These are phyloP conservation scores for Tulasnella sp. DNA, from an alignment of 768 basidiomycete species.

Conservation along the genomic window DNA sequence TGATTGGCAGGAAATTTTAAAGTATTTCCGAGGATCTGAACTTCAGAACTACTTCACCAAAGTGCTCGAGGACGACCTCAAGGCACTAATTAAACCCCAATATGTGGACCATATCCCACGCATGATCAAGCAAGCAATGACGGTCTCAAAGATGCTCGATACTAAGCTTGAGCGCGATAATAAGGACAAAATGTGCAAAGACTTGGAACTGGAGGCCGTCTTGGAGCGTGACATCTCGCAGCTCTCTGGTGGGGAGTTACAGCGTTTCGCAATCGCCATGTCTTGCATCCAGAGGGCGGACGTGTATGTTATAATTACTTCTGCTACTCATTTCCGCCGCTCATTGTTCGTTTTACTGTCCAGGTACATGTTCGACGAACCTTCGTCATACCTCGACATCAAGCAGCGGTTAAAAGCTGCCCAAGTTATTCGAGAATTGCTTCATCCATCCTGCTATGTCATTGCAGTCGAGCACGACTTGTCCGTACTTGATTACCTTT, in stretches of 20 bases:
- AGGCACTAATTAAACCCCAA: conserved; percentile 98
- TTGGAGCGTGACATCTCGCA: conserved; percentile 77
- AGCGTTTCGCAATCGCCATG: conserved; percentile 97
- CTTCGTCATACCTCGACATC: conserved; percentile 95
- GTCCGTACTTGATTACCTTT: conserved; percentile 95
- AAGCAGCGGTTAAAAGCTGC: conserved; percentile 93
- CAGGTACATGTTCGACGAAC: conserved; percentile 99
- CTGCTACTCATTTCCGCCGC: not conserved
- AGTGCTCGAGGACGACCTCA: conserved; percentile 95
- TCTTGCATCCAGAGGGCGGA: conserved; percentile 91
- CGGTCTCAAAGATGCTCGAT: conserved; percentile 86
- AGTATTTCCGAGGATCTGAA: conserved; percentile 97
- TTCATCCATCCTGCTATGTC: conserved; percentile 80
- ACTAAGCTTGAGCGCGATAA: conserved; percentile 84
- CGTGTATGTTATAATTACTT: conserved; percentile 55
- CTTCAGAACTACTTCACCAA: conserved; percentile 99
- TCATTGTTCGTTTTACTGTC: not conserved
- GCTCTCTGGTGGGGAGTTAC: conserved; percentile 93
- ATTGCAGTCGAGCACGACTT: conserved; percentile 98
- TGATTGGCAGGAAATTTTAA: conserved; percentile 97
- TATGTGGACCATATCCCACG: conserved; percentile 98
- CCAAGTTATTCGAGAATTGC: conserved; percentile 82
- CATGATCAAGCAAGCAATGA: conserved; percentile 84
- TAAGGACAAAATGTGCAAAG: conserved; percentile 75
- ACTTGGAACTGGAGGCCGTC: conserved; percentile 81